Evolutionary conservation across 2,329 filamentous ascomycete genomes (phyloP), one percentile per base, ranked within the genome.

Genomic region (Pyrenophora tritici-repentis): DNA sequence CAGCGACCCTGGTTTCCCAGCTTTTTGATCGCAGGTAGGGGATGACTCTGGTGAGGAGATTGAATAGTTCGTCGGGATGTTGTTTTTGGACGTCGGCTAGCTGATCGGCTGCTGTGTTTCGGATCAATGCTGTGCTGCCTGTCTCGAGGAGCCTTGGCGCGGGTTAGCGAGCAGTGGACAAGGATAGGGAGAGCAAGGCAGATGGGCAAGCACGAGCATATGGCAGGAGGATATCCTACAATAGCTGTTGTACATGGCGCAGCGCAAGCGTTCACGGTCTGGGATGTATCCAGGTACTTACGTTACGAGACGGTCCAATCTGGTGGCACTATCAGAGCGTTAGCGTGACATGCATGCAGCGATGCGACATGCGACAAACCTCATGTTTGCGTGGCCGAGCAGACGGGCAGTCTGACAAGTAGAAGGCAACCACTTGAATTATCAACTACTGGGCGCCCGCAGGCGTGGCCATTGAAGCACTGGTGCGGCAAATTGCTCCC

Each of bases 11-110:
- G 20, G 94, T 99, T 70, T 99, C 94, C 94, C 94, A 99, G 70
- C 92, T 93, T 73, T 93, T 96, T 63, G 94, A 93, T 51, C 90
- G 86, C 24, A 99, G 82, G 74, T 97, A 99, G 1, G 94, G 93
- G n/a, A 99, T 87, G 26, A 99, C 92, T 54, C 93, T 84, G 24
- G 91, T 93, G 10, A 99, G 82, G 6, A 99, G 83, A 70, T 97
- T 97, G 77, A 97, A 97, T 1, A 99, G 81, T 74, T 99, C 95
- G 76, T 99, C 93, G 0, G 94, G 94, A 67, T 97, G 94, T 73
- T 94, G 90, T 73, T 97, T 97, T 76, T 99, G 95, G 75, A 96
- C 94, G 76, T 99, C 94, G 56, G 92, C 94, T 58, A 99, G 83
- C 77, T 99, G 94, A 70, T 95, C 91, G 56, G 96, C 94, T 56